phyloP scores from a whole-genome alignment of 2,329 filamentous ascomycete genomes.

The Colletotrichum tamarilloi region DNA sequence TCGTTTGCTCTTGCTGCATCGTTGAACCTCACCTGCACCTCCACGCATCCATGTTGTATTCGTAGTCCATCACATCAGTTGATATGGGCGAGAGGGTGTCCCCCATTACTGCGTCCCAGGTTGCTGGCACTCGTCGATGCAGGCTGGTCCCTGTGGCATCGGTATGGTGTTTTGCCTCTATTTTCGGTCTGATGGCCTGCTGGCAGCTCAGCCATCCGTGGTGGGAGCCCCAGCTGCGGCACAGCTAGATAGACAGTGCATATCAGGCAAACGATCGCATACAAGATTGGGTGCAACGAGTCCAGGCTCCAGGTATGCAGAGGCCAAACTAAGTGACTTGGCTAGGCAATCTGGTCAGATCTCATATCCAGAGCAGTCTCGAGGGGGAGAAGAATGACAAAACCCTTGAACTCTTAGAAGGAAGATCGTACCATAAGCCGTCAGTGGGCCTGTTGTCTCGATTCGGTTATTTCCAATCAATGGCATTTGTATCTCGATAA shows the following conservation, averaged over 20 bases:
- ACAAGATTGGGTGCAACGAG: background rate
- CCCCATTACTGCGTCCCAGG: background rate
- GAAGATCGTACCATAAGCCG: background rate
- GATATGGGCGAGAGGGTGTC: background rate
- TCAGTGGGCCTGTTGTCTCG: background rate
- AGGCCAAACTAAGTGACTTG: background rate
- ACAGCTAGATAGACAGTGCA: background rate
- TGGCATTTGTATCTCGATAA: background rate
- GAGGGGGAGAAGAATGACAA: background rate
- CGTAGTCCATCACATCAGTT: background rate
- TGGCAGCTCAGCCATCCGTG: background rate
- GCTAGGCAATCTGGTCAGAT: background rate
- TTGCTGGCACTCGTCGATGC: background rate
- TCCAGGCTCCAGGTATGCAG: background rate
- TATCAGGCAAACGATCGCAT: background rate
- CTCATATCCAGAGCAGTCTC: background rate
- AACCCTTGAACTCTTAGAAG: background rate
- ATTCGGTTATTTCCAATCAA: background rate
- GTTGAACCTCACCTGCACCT: background rate
- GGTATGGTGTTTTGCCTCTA: background rate
- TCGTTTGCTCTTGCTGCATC: background rate
- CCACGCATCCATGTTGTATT: background rate
- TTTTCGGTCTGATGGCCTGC: background rate
- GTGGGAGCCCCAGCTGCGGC: background rate
- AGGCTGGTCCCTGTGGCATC: background rate